Base-by-base conservation (phyloP, 2,329 filamentous ascomycete genomes). In the Dactylellina parvicollis region DNA sequence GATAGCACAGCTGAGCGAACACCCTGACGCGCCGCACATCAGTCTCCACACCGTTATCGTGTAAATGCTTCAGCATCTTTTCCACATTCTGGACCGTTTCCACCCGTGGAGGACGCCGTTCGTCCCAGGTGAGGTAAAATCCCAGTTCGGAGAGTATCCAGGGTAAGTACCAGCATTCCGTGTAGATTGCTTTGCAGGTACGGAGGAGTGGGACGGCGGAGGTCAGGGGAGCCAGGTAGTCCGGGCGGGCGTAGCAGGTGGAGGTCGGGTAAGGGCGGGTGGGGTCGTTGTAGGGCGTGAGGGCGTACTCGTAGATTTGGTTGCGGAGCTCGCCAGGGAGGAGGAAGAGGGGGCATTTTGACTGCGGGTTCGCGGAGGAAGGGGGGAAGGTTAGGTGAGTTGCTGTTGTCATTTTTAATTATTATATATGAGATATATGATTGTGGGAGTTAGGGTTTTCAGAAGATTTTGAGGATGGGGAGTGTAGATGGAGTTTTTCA, bases 241-340 rank as follows among this genome's bases (percentile, higher is more conserved):
- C 79, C 0, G 83, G 83, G 1, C 83, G 79, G 7, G 78, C 77
- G 75, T 81, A 84, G 75, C 79, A 82, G 2, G 82, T 55, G 10
- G 52, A 40, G 1, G 64, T 40, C 1, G 55, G 65, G 24, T 71
- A 71, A 0, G 50, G 24, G 14, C 42, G 38, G 42, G 40, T 44
- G 3, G 26, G 16, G 40, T 83, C 81, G 8, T 81, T 79, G 30
- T 80, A 81, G 28, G 82, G 81, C 4, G 80, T 78, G 2, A 85
- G 77, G 0, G 78, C 81, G 46, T 78, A 79, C 8, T 78, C 66
- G 76, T 85, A 87, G 52, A 87, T 84, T 1, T 79, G 76, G 70
- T 80, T 80, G 61, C 85, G 83, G 12, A 87, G 75, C 76, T 87
- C 85, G 14, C 81, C 81, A 0, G 85, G 85, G 0, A 86, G 76